Evolutionary conservation across 441 rosid genomes (phyloP).

Genomic region (Brassica balearica): DNA sequence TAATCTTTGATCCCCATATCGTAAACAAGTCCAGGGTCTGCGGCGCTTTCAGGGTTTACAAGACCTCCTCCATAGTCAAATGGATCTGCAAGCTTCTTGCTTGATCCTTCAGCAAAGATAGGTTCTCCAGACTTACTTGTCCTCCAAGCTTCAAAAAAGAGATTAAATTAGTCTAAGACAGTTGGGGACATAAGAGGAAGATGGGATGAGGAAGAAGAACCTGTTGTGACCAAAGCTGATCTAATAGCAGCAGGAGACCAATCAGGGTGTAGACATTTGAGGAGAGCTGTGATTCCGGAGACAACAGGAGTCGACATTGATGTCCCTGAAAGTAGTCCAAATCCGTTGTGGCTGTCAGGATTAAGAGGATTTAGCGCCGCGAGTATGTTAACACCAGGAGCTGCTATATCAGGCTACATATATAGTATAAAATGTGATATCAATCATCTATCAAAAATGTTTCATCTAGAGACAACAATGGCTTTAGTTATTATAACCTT

Average conservation of each 20-base stretch:
- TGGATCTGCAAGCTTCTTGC: slow-evolving; percentile 51
- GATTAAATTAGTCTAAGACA: not conserved
- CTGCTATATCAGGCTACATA: slow-evolving; percentile 58
- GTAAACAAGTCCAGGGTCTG: slow-evolving; percentile 62
- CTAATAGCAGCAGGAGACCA: slow-evolving; percentile 56
- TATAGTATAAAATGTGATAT: not conserved
- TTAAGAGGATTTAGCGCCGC: slow-evolving; percentile 43
- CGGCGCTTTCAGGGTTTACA: slow-evolving; percentile 58
- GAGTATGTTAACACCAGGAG: slow-evolving; percentile 53
- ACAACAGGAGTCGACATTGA: slow-evolving; percentile 52
- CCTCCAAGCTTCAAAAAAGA: slow-evolving; percentile 50
- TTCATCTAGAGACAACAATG: not conserved
- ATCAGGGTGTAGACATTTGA: slow-evolving; percentile 40
- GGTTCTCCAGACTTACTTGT: slow-evolving; percentile 51
- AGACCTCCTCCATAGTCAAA: slow-evolving; percentile 72
- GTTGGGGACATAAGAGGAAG: not conserved
- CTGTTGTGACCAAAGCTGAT: slow-evolving; percentile 56
- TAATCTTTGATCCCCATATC: slow-evolving; percentile 40
- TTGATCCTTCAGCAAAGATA: slow-evolving; percentile 52
- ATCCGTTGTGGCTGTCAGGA: slow-evolving; percentile 21
- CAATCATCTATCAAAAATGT: not conserved
- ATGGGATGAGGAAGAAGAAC: slow-evolving; percentile 14
- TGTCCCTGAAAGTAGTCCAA: slow-evolving; percentile 45
- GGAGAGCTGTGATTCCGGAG: slow-evolving; percentile 50
- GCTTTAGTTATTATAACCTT: slow-evolving; percentile 25